Base-by-base conservation (phyloP, 192 early-diverging fungal genomes). In the Cetraspora pellucida region DNA sequence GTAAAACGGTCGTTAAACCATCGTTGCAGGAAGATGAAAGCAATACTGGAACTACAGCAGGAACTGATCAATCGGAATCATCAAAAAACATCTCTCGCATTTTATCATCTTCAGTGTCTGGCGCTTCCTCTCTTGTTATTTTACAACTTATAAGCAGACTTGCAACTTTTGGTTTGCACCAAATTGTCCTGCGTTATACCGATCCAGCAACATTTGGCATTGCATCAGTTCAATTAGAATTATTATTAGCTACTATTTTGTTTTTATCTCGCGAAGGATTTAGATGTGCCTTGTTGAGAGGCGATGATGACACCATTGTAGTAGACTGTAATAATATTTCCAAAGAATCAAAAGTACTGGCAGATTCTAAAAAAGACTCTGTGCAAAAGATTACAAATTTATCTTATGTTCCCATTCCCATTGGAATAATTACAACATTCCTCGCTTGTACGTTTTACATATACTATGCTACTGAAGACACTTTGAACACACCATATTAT, bases 241-340 rank as follows among this genome's bases (percentile, higher is more conserved):
- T 99, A 16, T 79, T 96, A 17, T 85, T 93, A 10, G 90, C 93
- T n/a, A 95, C 96, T 0, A 91, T 98, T 25, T 81, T 98, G 47
- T 98, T 99, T 84, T 83, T 99, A 14, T 96, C 95, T 1, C 83
- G 97, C 30, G 93, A 94, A 74, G 91, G 90, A 43, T 89, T 93
- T 57, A 85, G 94, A 43, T 90, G 85, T 79, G 93, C 91, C 0
- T 81, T 94, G 10, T 78, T 95, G 63, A 88, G 94, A 16, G 81
- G 87, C 27, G 70, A 85, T 44, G 77, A 80, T 60, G 72, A 72
- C 25, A 50, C 52, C 3, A 14, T 16, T 23, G 19, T 61, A 23
- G 30, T 28, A 37, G 11, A 45, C 31, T n/a, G 58, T 69, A 13
- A 85, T 78, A 37, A 74, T 65, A 45, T 31, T 16, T 50, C 54